Base-by-base conservation (phyloP, 768 basidiomycete genomes). In the Russula compacta region DNA sequence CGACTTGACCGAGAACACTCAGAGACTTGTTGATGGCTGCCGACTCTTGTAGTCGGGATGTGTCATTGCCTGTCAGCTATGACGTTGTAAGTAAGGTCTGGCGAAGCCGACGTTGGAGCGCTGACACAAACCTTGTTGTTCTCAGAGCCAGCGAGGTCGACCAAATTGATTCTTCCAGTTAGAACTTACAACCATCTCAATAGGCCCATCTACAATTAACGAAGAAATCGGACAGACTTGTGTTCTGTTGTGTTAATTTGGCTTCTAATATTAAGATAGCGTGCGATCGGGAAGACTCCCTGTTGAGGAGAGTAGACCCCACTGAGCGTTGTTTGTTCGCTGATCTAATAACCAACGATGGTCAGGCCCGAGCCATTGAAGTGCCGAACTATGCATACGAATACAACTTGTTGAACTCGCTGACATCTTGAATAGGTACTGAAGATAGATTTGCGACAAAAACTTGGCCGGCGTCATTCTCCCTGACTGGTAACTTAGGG, bases 121-220 rank as follows among this genome's bases (percentile, higher is more conserved):
- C 14, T 4, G 44, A 14, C n/a, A 64, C 71, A 17, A 40, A 84
- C 84, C 73, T 90, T 94, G 71, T 93, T 94, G 68, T 93, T 93
- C 74, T 95, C 92, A 0, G 89, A 92, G 32, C 92, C 92, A 17
- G 92, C 92, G 32, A 95, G 79, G 73, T 95, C 92, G 11, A 93
- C 89, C 9, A 94, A 80, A 65, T 90, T 90, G 58, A 93, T 85
- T 70, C 87, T 90, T 10, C 90, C 91, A 2, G 78, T 80, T 52
- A 86, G 70, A 46, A 80, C 89, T 61, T 19, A 14, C 4, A 32
- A 36, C 15, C 14, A 52, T 39, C 35, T 57, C 33, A 56, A 35
- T 29, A n/a, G 46, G 17, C 35, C 21, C 11, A 15, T 46, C 14
- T 10, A 46, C 24, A 33, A 6, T 29, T n/a, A 40, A 48, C 36